These are phyloP conservation scores for Cutaneotrichosporon cutaneum DNA, from an alignment of 1,284 basidiomycete genomes.

Conservation along the genomic window DNA sequence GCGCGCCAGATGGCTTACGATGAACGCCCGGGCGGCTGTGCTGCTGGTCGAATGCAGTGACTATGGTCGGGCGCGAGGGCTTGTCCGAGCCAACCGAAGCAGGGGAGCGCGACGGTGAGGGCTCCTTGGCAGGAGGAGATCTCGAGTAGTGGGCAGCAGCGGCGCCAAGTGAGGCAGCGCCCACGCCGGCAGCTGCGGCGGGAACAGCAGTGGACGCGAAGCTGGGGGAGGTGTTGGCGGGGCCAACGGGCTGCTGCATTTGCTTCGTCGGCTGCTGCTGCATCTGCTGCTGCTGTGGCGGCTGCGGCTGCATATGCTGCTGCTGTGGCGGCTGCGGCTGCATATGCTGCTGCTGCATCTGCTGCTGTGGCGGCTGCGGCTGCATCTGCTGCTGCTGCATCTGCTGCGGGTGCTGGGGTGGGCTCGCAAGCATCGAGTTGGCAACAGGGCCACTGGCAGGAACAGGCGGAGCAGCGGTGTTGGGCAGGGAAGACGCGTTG, in stretches of 20 bases:
- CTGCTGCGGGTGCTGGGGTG: not conserved
- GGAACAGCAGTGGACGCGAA: not conserved
- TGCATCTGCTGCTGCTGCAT: too few species aligned
- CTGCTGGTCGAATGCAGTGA: constrained; percentile 4
- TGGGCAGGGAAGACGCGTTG: not conserved
- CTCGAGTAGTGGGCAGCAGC: not conserved
- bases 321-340: too few species aligned
- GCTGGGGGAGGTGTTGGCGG: not conserved
- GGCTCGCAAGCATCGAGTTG: not conserved
- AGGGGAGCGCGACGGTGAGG: not conserved
- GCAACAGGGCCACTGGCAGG: not conserved
- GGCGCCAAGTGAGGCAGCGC: not conserved
- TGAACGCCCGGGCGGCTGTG: constrained; percentile 1
- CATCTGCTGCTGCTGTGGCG: too few species aligned
- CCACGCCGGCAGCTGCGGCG: constrained; percentile 3
- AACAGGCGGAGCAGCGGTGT: not conserved
- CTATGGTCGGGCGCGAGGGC: constrained; percentile 1
- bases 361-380: too few species aligned
- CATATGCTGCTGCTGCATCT: too few species aligned
- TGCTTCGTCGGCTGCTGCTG: too few species aligned
- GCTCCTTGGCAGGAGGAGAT: not conserved
- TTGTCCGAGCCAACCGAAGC: not conserved
- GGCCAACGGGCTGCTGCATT: not conserved
- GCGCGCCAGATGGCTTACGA: constrained; percentile 12
- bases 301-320: too few species aligned